Base-by-base conservation (phyloP, 2,329 filamentous ascomycete species). In the Diaporthe australafricana region DNA sequence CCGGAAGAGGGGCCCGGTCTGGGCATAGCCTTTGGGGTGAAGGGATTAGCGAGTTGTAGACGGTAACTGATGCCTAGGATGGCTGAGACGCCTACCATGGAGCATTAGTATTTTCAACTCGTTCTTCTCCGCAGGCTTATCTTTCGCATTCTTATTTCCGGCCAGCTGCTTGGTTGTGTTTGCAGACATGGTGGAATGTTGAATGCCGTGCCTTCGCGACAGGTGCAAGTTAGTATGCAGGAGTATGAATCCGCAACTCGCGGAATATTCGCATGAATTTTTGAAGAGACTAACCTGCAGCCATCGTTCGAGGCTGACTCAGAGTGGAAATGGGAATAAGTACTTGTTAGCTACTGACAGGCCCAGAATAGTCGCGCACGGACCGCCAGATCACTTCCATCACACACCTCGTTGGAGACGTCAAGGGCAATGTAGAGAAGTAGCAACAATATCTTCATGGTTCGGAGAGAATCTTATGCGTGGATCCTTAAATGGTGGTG, bases 81-180 rank as follows among this genome's bases (percentile, higher is more conserved):
- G 32, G 17, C 14, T 27, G 14, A 11, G 16, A 32, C 3, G 42
- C 67, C 5, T 27, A 72, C 70, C 70, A 40, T 72, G 70, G 11
- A 72, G 65, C 70, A 72, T 72, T 5, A 72, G 65, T 32, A 72
- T 72, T 30, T 70, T 72, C 25, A 69, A 27, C 22, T 72, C 70
- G 40, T 70, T 38, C 56, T 72, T 72, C 22, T 72, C 47, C 32
- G 45, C 63, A 1, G 47, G 35, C 50, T 69, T 65, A 16, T 53
- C 50, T 47, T 63, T 55, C 8, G 65, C 56, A 50, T 57, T 38
- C 22, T 69, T 40, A 35, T 52, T 16, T 14, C 20, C 42, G 4
- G 70, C 56, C 35, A 40, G 38, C 56, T 35, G 47, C 12, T 45
- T 63, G 20, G 65, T 17, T 38, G 27, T 25, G 38, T 63, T 63